phyloP scores from a whole-genome alignment of 768 basidiomycete genomes.

The Crucibulum laeve region DNA sequence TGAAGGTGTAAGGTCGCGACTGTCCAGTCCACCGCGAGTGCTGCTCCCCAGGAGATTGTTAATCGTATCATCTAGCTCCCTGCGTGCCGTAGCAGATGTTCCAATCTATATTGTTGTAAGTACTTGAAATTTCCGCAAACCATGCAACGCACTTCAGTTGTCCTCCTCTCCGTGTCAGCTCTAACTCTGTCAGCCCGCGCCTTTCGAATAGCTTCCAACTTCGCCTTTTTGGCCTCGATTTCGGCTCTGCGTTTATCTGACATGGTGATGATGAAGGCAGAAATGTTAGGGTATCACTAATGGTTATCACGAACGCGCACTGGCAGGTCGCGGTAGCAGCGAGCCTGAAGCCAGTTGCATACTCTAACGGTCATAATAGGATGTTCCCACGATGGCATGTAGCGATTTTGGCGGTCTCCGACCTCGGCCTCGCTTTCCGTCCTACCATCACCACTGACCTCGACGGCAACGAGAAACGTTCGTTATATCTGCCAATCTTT shows the following conservation, averaged over 20 bases:
- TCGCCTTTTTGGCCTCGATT: conserved; percentile 86
- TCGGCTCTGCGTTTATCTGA: conserved; percentile 77
- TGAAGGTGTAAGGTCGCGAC: conserved; percentile 62
- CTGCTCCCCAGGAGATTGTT: conserved; percentile 51
- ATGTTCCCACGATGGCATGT: too few species aligned
- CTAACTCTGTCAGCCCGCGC: conserved; percentile 69
- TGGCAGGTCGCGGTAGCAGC: too few species aligned
- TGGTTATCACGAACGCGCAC: too few species aligned
- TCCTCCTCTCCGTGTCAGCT: conserved; percentile 41
- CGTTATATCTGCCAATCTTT: too few species aligned
- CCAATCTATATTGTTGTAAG: conserved; percentile 20
- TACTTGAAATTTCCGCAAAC: conserved; percentile 1
- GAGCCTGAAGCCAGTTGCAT: too few species aligned
- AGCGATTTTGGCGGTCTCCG: too few species aligned
- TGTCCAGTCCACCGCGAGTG: conserved; percentile 43
- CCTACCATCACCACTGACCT: too few species aligned
- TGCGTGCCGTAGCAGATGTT: conserved; percentile 34
- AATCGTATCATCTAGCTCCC: conserved; percentile 71
- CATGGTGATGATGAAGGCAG: conserved; percentile 24
- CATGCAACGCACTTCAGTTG: conserved; percentile 28
- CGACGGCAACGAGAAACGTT: too few species aligned
- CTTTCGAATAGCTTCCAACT: conserved; percentile 80
- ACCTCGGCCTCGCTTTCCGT: too few species aligned
- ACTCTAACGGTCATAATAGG: too few species aligned
- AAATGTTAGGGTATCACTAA: too few species aligned